Evolutionary conservation across 495 filamentous ascomycete species (phyloP).

Genomic region (Penicillium tannophilum): DNA sequence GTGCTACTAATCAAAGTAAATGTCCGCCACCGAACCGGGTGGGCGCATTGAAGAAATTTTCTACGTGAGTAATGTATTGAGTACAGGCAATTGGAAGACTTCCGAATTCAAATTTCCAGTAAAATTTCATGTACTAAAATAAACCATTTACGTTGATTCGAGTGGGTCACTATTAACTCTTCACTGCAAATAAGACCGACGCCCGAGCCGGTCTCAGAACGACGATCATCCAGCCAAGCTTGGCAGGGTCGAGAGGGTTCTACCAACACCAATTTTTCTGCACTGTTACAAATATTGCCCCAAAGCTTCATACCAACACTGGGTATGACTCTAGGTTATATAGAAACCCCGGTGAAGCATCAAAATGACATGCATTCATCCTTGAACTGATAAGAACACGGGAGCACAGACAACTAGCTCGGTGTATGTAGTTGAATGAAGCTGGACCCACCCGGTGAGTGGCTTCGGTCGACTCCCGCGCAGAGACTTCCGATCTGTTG

Average conservation of each 20-base stretch:
- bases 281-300: not conserved
- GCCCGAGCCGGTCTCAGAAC: conserved; percentile 18
- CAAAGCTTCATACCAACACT: not conserved
- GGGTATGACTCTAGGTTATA: conserved; percentile 2
- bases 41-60: conserved; percentile 5
- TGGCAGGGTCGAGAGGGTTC: not conserved
- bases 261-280: not conserved
- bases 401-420: conserved; percentile 7
- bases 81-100: not conserved
- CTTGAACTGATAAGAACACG: conserved; percentile 18
- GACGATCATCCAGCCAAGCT: conserved; percentile 17
- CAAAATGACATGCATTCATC: not conserved
- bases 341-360: not conserved
- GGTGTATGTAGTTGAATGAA: not conserved
- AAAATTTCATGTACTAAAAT: conserved; percentile 5
- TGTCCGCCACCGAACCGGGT: conserved; percentile 2
- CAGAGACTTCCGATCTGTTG: conserved; percentile 27
- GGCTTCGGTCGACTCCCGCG: conserved; percentile 27
- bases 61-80: not conserved
- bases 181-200: conserved; percentile 16
- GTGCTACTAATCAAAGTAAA: not conserved
- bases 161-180: conserved; percentile 26
- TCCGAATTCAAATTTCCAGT: not conserved
- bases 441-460: conserved; percentile 20
- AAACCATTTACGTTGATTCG: conserved; percentile 1